A percentile compares a stretch with the other conserved stretches of the same genome.
Evolutionary conservation across 2,329 filamentous ascomycete species (phyloP).

Genomic region (Microdochium trichocladiopsis): DNA sequence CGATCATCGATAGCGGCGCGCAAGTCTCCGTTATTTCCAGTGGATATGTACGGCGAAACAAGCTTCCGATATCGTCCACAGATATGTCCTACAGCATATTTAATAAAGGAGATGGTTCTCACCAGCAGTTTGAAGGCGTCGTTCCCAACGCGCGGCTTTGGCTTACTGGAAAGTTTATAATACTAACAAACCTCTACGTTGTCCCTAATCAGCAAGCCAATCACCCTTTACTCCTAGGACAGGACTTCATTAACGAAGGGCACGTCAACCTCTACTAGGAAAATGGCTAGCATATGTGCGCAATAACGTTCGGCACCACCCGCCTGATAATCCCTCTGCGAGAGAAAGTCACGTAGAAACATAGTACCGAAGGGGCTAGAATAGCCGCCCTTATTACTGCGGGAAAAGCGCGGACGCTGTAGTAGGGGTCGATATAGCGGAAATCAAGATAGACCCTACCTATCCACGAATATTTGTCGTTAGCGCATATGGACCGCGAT

Average conservation of each 20-base stretch:
- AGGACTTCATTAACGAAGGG: not conserved
- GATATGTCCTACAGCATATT: not conserved
- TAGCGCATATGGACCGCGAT: not conserved
- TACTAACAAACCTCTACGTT: not conserved
- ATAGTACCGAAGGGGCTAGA: not conserved
- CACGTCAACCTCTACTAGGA: not conserved
- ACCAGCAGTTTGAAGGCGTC: not conserved
- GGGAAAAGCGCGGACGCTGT: not conserved
- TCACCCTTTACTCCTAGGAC: not conserved
- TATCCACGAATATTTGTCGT: not conserved
- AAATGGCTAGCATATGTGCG: not conserved
- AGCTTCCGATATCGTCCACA: not conserved
- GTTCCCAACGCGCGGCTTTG: not conserved
- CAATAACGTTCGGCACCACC: not conserved
- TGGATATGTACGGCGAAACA: not conserved
- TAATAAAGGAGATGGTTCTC: not conserved
- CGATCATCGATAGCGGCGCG: not conserved
- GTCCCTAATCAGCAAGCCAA: not conserved
- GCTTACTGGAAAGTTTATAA: not conserved
- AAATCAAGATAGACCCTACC: not conserved
- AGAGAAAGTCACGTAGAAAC: not conserved
- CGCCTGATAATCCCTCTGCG: not conserved
- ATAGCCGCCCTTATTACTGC: not conserved
- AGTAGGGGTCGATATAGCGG: not conserved
- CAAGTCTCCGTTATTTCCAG: not conserved